These are phyloP conservation scores for Tolypocladium cylindrosporum DNA, from an alignment of 2,329 filamentous ascomycete species.

Conservation along the genomic window DNA sequence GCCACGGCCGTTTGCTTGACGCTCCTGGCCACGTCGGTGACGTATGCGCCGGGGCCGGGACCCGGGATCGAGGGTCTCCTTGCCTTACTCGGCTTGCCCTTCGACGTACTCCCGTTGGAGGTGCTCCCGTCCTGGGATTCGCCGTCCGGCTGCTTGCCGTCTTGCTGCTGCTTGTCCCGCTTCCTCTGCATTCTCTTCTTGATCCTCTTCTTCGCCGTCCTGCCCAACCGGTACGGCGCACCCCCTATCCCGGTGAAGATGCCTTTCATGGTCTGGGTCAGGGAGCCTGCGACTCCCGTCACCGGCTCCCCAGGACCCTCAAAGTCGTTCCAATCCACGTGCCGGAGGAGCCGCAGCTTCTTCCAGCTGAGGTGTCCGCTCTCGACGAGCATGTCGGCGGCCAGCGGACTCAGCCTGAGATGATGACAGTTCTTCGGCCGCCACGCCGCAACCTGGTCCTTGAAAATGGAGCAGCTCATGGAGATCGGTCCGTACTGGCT, in stretches of 20 bases:
- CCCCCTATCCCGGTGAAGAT: constrained; percentile 53
- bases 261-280: constrained; percentile 48
- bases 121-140: neutral
- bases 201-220: constrained; percentile 41
- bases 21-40: constrained; percentile 41
- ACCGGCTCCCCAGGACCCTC: constrained; percentile 66
- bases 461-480: constrained; percentile 57
- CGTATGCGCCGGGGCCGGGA: constrained; percentile 22
- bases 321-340: constrained; percentile 69
- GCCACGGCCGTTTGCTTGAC: constrained; percentile 40
- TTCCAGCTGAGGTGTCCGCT: constrained; percentile 53
- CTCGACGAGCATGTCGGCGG: constrained; percentile 54
- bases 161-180: constrained; percentile 34
- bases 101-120: neutral
- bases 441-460: constrained; percentile 57
- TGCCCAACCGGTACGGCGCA: constrained; percentile 52
- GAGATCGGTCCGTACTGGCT: constrained; percentile 37
- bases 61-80: constrained; percentile 2
- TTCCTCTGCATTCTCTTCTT: constrained; percentile 33
- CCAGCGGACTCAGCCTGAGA: constrained; percentile 51
- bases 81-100: neutral
- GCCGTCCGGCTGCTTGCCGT: constrained; percentile 9
- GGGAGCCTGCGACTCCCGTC: constrained; percentile 52
- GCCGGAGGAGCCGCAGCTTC: constrained; percentile 52
- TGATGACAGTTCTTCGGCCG: constrained; percentile 45